Conservation (phyloP, 2,329 filamentous ascomycete species). For the Fusarium sp. region DNA sequence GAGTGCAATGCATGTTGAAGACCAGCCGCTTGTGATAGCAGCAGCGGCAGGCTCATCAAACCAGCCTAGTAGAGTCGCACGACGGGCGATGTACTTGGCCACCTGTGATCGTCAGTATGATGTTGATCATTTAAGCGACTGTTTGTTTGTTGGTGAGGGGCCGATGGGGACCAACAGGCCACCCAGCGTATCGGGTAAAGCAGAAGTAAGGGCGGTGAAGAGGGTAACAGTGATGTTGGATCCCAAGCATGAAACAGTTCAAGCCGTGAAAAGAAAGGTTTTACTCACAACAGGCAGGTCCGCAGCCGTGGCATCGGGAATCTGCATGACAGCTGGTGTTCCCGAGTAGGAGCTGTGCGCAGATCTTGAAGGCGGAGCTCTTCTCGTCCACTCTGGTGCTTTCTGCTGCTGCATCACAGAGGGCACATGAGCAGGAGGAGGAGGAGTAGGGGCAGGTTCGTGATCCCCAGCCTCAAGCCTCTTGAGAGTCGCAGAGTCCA, state of each 20-base stretch:
- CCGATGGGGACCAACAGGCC: neutral
- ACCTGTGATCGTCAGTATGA: conserved; percentile 31
- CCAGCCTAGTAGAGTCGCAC: conserved; percentile 45
- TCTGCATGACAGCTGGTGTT: conserved; percentile 39
- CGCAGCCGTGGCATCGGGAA: conserved; percentile 26
- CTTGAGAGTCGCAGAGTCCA: conserved; percentile 33
- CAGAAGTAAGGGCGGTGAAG: conserved; percentile 6
- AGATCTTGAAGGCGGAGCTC: conserved; percentile 31
- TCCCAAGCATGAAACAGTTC: neutral
- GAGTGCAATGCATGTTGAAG: conserved; percentile 43
- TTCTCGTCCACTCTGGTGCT: neutral
- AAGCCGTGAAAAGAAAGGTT: neutral
- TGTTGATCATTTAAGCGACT: neutral
- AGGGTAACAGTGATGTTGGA: neutral
- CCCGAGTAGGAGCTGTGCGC: conserved; percentile 40
- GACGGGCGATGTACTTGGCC: conserved; percentile 45
- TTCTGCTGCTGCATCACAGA: neutral
- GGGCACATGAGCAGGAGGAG: neutral
- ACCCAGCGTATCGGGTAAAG: neutral
- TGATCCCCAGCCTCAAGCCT: conserved; percentile 35
- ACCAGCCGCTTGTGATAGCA: conserved; percentile 43
- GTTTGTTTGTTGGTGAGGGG: neutral
- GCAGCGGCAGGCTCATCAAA: conserved; percentile 42
- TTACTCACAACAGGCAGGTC: conserved; percentile 40
- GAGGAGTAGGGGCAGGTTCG: neutral